A percentile compares a stretch with the other conserved stretches of the same genome.
Conservation (phyloP, 192 early-diverging fungal species). For the Coemansia sp. region DNA sequence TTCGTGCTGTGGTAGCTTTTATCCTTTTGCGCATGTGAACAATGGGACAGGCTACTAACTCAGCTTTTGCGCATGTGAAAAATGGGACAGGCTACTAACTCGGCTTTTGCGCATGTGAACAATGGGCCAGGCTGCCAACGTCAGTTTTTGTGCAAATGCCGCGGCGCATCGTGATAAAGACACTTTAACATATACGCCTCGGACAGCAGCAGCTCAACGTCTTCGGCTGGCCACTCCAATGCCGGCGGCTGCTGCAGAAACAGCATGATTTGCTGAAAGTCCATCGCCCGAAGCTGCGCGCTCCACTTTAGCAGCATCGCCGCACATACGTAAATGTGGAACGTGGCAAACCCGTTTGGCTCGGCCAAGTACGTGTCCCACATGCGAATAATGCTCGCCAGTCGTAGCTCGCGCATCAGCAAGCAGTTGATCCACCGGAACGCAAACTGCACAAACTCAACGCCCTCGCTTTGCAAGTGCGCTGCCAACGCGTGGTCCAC, state of each 20-base stretch:
- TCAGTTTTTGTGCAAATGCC: conserved; percentile 56
- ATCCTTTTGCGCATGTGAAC: too few species aligned
- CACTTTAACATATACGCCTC: conserved; percentile 98
- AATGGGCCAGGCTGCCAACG: too few species aligned
- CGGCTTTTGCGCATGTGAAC: too few species aligned
- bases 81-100: too few species aligned
- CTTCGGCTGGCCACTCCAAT: conserved; percentile 79
- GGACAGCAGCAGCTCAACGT: conserved; percentile 90
- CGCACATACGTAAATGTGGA: conserved; percentile 98
- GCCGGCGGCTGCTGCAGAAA: conserved; percentile 91
- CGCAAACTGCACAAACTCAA: conserved; percentile 99
- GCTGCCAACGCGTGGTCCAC: conserved; percentile 76
- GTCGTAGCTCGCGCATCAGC: conserved; percentile 91
- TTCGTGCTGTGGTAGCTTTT: not conserved
- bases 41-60: too few species aligned
- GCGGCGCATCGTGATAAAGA: conserved; percentile 89
- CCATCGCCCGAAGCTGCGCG: conserved; percentile 77
- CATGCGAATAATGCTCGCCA: conserved; percentile 89
- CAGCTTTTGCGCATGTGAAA: too few species aligned
- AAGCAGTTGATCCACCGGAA: conserved; percentile 99
- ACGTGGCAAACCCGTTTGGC: conserved; percentile 76
- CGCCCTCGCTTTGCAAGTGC: conserved; percentile 83
- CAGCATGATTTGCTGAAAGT: conserved; percentile 93
- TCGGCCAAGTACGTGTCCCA: conserved; percentile 95
- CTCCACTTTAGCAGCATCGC: conserved; percentile 97